phyloP scores from a whole-genome alignment of 2,329 filamentous ascomycete genomes.

The Aspergillus jensenii region DNA sequence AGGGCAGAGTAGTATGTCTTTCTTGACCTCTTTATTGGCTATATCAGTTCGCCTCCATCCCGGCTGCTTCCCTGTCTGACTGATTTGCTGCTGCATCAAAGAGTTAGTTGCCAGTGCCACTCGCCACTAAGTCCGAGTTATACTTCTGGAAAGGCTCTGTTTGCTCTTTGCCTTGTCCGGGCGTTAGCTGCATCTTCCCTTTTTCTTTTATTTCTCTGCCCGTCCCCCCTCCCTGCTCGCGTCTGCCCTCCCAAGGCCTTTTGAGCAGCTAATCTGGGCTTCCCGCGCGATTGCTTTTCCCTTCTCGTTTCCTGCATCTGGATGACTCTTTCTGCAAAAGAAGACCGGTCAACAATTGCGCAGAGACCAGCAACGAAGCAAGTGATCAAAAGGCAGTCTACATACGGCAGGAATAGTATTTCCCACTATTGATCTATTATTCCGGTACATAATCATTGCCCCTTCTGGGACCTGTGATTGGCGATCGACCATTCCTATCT shows the following conservation, averaged over 20 bases:
- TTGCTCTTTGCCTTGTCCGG: slow-evolving; percentile 10
- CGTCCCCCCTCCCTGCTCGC: slow-evolving; percentile 8
- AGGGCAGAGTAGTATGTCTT: slow-evolving; percentile 7
- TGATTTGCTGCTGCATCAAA: background rate
- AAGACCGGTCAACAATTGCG: background rate
- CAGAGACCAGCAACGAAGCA: background rate
- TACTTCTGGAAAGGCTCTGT: slow-evolving; percentile 12
- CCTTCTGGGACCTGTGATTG: slow-evolving; percentile 17
- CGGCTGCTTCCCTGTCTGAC: slow-evolving; percentile 6
- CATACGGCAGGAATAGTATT: background rate
- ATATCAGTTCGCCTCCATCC: slow-evolving; percentile 12
- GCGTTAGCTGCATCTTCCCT: slow-evolving; percentile 8
- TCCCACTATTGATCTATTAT: slow-evolving; percentile 14
- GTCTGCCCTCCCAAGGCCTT: background rate
- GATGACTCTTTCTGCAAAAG: background rate
- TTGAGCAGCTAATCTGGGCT: background rate
- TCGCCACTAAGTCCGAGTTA: background rate
- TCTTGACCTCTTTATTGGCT: slow-evolving; percentile 13
- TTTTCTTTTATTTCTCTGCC: slow-evolving; percentile 6
- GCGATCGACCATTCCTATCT: slow-evolving; percentile 19
- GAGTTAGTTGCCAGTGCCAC: background rate
- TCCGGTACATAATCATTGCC: slow-evolving; percentile 6
- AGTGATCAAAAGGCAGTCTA: background rate
- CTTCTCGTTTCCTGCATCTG: background rate
- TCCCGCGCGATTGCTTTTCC: background rate